phyloP scores from a whole-genome alignment of 306 rosid species.

The Castanea sativa region DNA sequence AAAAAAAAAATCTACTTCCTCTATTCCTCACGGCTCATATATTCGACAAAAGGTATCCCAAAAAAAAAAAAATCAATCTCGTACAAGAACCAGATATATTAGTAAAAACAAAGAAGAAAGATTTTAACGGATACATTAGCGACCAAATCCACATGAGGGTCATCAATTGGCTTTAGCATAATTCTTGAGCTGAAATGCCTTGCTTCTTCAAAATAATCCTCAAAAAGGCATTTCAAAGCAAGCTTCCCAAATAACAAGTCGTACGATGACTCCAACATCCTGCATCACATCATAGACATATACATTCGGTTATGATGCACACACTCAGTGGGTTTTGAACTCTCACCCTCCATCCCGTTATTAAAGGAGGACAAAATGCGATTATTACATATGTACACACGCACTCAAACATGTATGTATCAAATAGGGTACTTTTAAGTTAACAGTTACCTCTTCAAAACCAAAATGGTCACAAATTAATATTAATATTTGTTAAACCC shows the following conservation, averaged over 20 bases:
- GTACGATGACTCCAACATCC: conserved; percentile 91
- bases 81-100: not conserved
- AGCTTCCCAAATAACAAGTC: conserved; percentile 81
- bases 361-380: too few species aligned
- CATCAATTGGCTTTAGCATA: conserved; percentile 95
- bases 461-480: not conserved
- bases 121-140: conserved; percentile 66
- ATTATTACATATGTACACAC: too few species aligned
- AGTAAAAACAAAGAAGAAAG: not conserved
- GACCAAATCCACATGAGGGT: conserved; percentile 89
- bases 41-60: not conserved
- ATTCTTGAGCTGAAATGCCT: conserved; percentile 66
- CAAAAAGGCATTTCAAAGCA: conserved; percentile 74
- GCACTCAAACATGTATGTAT: not conserved
- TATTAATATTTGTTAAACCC: too few species aligned
- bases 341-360: too few species aligned
- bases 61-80: not conserved
- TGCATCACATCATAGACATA: conserved; percentile 30
- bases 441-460: not conserved
- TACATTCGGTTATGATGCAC: not conserved
- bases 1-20: not conserved
- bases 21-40: not conserved
- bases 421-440: not conserved
- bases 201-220: conserved; percentile 76
- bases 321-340: too few species aligned